Evolutionary conservation across 192 early-diverging fungal species (phyloP).

Genomic region (Backusella parvicylindrica): DNA sequence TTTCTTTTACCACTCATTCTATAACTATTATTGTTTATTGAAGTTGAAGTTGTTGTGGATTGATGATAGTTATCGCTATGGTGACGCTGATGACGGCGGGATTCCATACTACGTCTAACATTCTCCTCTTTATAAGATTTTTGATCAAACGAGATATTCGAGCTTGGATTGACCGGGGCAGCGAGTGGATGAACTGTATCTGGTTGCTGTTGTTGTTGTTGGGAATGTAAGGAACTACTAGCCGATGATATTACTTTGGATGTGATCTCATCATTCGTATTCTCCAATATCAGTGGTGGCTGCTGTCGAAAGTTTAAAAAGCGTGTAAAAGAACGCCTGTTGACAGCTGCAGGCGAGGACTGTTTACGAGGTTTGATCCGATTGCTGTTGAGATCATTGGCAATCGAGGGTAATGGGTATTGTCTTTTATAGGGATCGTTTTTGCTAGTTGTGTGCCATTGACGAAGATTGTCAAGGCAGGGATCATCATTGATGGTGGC

Average conservation of each 20-base stretch:
- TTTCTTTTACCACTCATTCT: constrained; percentile 33
- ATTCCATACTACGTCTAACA: neutral
- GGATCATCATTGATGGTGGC: constrained; percentile 21
- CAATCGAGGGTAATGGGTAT: constrained; percentile 20
- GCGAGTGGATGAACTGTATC: constrained; percentile 10
- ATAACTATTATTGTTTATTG: constrained; percentile 22
- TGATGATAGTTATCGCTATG: neutral
- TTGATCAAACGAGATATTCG: neutral
- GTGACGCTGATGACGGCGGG: neutral
- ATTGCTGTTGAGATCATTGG: neutral
- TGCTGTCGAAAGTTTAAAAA: constrained; percentile 15
- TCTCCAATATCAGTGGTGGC: neutral
- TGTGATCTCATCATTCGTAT: neutral
- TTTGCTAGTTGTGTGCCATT: constrained; percentile 6
- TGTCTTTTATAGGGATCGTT: constrained; percentile 21
- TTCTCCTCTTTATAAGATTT: neutral
- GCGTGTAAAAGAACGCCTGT: neutral
- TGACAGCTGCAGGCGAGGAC: constrained; percentile 16
- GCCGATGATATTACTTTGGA: neutral
- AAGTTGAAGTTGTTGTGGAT: neutral
- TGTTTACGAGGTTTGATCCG: constrained; percentile 26
- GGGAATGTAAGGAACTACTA: neutral
- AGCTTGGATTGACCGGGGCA: neutral
- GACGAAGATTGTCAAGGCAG: constrained; percentile 4
- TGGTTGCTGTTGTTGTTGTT: neutral